Evolutionary conservation across 371 early-diverging fungal genomes (phyloP).

Genomic region (Blakeslea trispora): DNA sequence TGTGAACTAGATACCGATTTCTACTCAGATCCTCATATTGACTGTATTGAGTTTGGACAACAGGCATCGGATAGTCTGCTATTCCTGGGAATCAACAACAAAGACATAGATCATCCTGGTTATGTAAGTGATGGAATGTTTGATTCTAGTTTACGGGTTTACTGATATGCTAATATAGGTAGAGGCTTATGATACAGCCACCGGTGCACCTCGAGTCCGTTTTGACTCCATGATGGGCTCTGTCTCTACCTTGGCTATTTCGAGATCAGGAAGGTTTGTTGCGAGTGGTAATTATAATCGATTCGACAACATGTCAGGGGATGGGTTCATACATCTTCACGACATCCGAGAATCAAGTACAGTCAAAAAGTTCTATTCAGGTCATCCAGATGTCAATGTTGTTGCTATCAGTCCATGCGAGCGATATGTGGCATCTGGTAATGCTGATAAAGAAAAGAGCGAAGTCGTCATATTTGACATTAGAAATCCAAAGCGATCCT

Average conservation of each 20-base stretch:
- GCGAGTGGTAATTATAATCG: slow-evolving; percentile 37
- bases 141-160: background rate
- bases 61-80: slow-evolving; percentile 22
- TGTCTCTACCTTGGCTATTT: slow-evolving; percentile 33
- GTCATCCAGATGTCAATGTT: slow-evolving; percentile 44
- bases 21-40: slow-evolving; percentile 23
- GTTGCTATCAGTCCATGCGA: slow-evolving; percentile 47
- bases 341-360: slow-evolving; percentile 18
- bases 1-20: slow-evolving; percentile 25
- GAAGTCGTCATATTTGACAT: slow-evolving; percentile 41
- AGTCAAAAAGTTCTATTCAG: slow-evolving; percentile 26
- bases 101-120: slow-evolving; percentile 23
- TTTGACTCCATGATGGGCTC: slow-evolving; percentile 32
- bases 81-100: slow-evolving; percentile 32
- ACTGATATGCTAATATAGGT: slow-evolving; percentile 20
- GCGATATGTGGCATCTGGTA: slow-evolving; percentile 41
- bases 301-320: slow-evolving; percentile 32
- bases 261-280: slow-evolving; percentile 26
- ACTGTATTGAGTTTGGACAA: slow-evolving; percentile 43
- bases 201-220: slow-evolving; percentile 4
- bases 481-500: slow-evolving; percentile 15
- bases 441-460: slow-evolving; percentile 31
- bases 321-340: slow-evolving; percentile 36
- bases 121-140: slow-evolving; percentile 21
- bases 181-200: slow-evolving; percentile 28